These are phyloP conservation scores for Geotrichum bryndzae DNA, from an alignment of 1,139 yeast species.

Conservation along the genomic window DNA sequence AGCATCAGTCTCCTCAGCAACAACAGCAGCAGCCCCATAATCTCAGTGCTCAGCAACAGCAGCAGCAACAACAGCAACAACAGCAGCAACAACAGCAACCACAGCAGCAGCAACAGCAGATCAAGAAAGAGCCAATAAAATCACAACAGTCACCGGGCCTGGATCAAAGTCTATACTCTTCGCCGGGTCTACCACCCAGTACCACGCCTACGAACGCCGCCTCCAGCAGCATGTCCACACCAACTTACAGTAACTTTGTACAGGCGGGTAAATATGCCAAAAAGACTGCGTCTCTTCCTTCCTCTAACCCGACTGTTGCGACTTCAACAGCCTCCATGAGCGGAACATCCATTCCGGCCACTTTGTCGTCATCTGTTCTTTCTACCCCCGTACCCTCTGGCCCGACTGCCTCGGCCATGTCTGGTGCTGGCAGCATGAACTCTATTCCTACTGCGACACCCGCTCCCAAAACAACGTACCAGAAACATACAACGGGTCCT, in stretches of 20 bases:
- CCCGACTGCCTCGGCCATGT: background rate
- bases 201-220: conserved; percentile 9
- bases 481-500: conserved; percentile 1
- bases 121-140: conserved; percentile 13
- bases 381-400: conserved; percentile 5
- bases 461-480: background rate
- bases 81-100: background rate
- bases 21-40: background rate
- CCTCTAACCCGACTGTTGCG: background rate
- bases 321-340: background rate
- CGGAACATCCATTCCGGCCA: background rate
- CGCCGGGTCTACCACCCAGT: background rate
- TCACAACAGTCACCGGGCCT: conserved; percentile 16
- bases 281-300: conserved; percentile 1
- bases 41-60: conserved; percentile 18
- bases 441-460: background rate
- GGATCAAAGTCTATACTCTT: conserved; percentile 14
- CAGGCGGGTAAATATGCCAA: conserved; percentile 2
- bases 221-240: conserved; percentile 17
- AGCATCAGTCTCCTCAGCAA: background rate
- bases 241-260: background rate
- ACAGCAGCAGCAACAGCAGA: background rate
- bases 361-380: conserved; percentile 1
- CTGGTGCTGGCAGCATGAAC: background rate
- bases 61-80: conserved; percentile 20